phyloP scores from a whole-genome alignment of 2,329 filamentous ascomycete species.

The Sporothrix dimorphospora region DNA sequence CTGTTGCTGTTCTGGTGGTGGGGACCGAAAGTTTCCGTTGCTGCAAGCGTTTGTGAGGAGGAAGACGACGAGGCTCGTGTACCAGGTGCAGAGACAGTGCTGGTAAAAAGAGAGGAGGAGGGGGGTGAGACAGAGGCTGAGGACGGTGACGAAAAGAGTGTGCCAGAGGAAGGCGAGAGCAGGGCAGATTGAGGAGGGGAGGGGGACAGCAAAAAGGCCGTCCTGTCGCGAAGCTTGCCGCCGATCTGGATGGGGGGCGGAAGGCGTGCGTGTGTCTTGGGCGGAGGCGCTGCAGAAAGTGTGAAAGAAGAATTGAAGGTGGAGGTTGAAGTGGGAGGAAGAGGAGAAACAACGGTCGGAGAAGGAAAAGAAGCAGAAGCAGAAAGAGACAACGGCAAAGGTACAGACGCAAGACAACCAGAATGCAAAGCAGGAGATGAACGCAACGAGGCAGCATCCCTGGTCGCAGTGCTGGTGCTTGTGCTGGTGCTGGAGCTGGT shows the following conservation, averaged over 20 bases:
- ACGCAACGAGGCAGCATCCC: not conserved
- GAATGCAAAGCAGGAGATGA: slow-evolving; percentile 4
- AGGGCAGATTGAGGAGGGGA: slow-evolving; percentile 20
- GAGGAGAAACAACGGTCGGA: slow-evolving; percentile 5
- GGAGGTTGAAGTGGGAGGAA: not conserved
- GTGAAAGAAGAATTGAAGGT: not conserved
- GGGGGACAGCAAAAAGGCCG: slow-evolving; percentile 17
- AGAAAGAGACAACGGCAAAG: slow-evolving; percentile 12
- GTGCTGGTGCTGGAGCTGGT: not conserved
- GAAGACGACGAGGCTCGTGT: not conserved
- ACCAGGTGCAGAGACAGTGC: not conserved
- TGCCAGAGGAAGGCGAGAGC: not conserved
- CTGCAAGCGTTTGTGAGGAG: slow-evolving; percentile 3
- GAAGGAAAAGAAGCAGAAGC: not conserved
- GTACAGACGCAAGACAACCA: not conserved
- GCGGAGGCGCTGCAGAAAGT: not conserved
- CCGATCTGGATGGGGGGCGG: slow-evolving; percentile 17
- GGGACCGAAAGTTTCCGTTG: not conserved
- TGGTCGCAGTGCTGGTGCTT: not conserved
- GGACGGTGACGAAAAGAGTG: not conserved
- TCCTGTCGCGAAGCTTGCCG: slow-evolving; percentile 4
- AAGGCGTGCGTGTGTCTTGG: not conserved
- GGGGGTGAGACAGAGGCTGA: not conserved
- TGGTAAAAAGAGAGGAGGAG: slow-evolving; percentile 5
- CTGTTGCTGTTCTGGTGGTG: not conserved